Percentiles rank a stretch among this genome's conserved stretches.
Evolutionary conservation across 2,329 filamentous ascomycete genomes (phyloP).

Genomic region (Nothophoma quercina): DNA sequence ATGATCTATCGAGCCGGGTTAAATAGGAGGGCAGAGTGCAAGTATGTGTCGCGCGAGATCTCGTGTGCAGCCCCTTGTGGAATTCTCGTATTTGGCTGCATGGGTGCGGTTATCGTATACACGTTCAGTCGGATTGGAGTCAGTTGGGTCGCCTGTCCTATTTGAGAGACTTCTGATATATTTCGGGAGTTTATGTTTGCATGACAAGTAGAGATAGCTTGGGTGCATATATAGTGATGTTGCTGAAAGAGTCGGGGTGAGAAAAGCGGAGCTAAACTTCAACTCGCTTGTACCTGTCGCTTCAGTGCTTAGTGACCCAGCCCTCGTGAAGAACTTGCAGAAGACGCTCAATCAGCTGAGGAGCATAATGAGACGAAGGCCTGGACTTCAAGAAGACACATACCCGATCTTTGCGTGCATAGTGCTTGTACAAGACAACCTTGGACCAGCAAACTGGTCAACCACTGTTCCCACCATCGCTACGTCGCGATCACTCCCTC

Average conservation of each 20-base stretch:
- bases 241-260: too few species aligned
- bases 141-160: constrained; percentile 1
- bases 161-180: neutral
- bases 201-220: too few species aligned
- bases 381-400: neutral
- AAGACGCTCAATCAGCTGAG: neutral
- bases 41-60: constrained; percentile 25
- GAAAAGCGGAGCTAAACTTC: constrained; percentile 13
- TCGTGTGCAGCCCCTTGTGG: constrained; percentile 26
- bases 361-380: neutral
- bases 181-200: too few species aligned
- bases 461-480: neutral
- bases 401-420: too few species aligned
- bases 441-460: too few species aligned
- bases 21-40: constrained; percentile 20
- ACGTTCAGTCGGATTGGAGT: neutral
- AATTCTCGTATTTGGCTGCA: constrained; percentile 21
- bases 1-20: constrained; percentile 22
- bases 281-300: constrained; percentile 7
- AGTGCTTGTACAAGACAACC: too few species aligned
- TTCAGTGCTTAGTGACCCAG: neutral
- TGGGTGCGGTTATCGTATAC: neutral
- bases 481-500: neutral
- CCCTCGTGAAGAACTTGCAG: neutral
- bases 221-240: too few species aligned